phyloP scores from a whole-genome alignment of 1,284 basidiomycete genomes.

The Sporisorium scitamineum region DNA sequence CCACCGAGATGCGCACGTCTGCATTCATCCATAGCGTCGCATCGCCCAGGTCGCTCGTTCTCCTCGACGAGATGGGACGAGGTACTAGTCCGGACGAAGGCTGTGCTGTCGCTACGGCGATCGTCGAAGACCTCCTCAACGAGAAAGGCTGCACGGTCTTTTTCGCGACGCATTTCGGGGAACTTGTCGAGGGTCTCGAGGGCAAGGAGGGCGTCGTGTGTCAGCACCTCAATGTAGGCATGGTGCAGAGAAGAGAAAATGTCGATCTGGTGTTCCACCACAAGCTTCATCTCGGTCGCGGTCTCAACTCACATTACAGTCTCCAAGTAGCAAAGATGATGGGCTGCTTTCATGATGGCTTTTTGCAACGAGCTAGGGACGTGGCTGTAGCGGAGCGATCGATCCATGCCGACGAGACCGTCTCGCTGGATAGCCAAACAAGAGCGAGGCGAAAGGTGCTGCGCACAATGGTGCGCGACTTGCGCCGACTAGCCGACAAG shows the following conservation, averaged over 20 bases:
- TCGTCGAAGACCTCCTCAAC: constrained; percentile 84
- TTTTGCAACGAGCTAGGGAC: constrained; percentile 22
- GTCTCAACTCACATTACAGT: constrained; percentile 47
- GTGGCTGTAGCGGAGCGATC: constrained; percentile 24
- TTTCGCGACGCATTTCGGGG: constrained; percentile 81
- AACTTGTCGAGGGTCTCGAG: constrained; percentile 43
- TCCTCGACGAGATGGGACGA: constrained; percentile 90
- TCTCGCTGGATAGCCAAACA: background rate
- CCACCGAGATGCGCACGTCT: constrained; percentile 54
- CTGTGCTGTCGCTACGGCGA: constrained; percentile 88
- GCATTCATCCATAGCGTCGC: constrained; percentile 75
- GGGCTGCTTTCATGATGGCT: constrained; percentile 26
- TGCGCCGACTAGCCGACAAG: constrained; percentile 7
- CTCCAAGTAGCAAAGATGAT: constrained; percentile 51
- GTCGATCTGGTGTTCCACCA: constrained; percentile 42
- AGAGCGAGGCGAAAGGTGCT: constrained; percentile 24
- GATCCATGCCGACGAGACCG: constrained; percentile 1
- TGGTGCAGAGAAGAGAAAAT: constrained; percentile 9
- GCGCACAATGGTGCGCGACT: constrained; percentile 15
- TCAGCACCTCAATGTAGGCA: constrained; percentile 37
- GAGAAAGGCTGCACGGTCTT: constrained; percentile 79
- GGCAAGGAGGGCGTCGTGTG: constrained; percentile 34
- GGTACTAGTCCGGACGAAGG: constrained; percentile 89
- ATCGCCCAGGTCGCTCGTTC: constrained; percentile 74
- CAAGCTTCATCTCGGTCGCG: constrained; percentile 32